phyloP scores from a whole-genome alignment of 129 eudicot species.

The Tanacetum coccineum region DNA sequence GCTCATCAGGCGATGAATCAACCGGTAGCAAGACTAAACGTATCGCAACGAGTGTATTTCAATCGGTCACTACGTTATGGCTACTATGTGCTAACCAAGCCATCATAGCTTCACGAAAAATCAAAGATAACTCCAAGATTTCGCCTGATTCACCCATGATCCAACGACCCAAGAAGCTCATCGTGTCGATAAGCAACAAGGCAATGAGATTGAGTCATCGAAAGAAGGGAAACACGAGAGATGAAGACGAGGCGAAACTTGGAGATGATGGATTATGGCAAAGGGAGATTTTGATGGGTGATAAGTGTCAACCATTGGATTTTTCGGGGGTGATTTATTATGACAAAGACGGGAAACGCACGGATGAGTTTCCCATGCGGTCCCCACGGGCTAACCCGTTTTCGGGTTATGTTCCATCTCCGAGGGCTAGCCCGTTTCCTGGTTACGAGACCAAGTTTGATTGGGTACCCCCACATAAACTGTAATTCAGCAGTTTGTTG shows the following conservation, averaged over 20 bases:
- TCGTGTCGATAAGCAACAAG: constrained; percentile 42
- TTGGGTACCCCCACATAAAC: constrained; percentile 30
- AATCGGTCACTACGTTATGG: constrained; percentile 35
- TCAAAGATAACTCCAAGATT: constrained; percentile 25
- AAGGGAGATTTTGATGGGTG: constrained; percentile 62
- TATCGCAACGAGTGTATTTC: constrained; percentile 23
- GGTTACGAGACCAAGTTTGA: constrained; percentile 28
- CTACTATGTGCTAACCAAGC: constrained; percentile 36
- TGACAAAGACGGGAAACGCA: constrained; percentile 42
- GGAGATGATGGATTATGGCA: constrained; percentile 59
- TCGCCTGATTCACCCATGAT: constrained; percentile 28
- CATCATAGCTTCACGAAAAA: constrained; percentile 39
- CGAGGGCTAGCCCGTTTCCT: constrained; percentile 48
- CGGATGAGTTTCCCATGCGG: constrained; percentile 39
- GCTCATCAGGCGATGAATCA: constrained; percentile 11
- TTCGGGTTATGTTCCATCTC: constrained; percentile 21
- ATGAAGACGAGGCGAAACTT: constrained; percentile 14
- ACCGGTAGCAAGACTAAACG: constrained; percentile 22
- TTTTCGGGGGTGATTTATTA: constrained; percentile 66
- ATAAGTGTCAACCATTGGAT: constrained; percentile 66
- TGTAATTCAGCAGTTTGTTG: constrained; percentile 14
- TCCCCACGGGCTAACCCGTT: constrained; percentile 46
- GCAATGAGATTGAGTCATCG: constrained; percentile 36
- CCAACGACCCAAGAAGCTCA: constrained; percentile 38
- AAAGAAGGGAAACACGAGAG: constrained; percentile 17